Evolutionary conservation across 192 early-diverging fungal genomes (phyloP), one percentile per base, ranked within the genome.

Genomic region (Gamsiella multidivaricata): DNA sequence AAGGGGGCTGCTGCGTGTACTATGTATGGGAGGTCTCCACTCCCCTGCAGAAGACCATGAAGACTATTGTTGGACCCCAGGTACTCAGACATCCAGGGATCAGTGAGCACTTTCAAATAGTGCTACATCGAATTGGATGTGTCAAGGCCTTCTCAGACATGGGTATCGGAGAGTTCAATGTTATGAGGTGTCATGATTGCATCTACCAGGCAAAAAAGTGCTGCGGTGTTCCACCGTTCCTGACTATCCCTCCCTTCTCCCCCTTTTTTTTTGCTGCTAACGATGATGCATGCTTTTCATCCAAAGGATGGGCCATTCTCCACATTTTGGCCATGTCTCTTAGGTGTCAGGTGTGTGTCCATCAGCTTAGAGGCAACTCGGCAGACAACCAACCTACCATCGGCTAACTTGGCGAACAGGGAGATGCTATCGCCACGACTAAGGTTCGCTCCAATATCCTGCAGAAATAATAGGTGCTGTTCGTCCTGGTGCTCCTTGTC

Each of bases 401-500:
- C 66, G 17, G 47, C 66, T 32, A 78, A 36, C n/a, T 69, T 62
- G 42, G 60, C 74, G 53, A 78, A 78, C 11, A 78, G 47, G 0
- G 74, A 78, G 17, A 78, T 64, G 26, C 74, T 69, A 50, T 78
- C 74, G 2, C 74, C 74, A 50, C 50, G 74, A 61, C 71, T 66
- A 5, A 69, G 25, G 31, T 54, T 78, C 31, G 41, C 65, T 18
- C 58, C 69, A 57, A 69, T 69, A 25, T 78, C 74, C 34, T 78
- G 74, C 3, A 69, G 49, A 31, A 78, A 69, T 55, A 61, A 58
- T 32, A 62, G 55, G 14, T 68, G 74, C 25, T 68, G 66, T 45
- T 69, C 74, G 33, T 78, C 74, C 26, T 60, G 50, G 37, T 69
- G 74, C 28, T 57, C 65, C 43, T 56, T 53, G 50, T 76, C 72